These are phyloP conservation scores for Sequoia sempervirens DNA, from an alignment of 75 land plant genomes.

Conservation along the genomic window DNA sequence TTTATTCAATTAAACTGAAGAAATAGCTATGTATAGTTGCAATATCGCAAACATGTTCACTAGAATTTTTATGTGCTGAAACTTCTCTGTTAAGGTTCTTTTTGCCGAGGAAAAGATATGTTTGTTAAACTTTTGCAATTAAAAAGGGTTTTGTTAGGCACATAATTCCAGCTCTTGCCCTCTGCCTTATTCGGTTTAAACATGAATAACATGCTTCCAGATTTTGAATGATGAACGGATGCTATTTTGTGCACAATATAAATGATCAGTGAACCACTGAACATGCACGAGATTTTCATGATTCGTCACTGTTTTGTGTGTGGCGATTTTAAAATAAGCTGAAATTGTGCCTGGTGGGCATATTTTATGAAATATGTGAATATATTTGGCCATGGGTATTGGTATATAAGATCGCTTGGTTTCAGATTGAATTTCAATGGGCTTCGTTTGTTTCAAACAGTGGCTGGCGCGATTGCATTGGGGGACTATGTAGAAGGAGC, in stretches of 20 bases:
- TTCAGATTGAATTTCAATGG: neutral
- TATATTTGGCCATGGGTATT: neutral
- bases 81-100: neutral
- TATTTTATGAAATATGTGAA: too few relatives aligned
- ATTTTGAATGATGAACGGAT: neutral
- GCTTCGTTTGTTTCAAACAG: slow-evolving; percentile 28
- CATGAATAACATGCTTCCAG: neutral
- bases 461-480: slow-evolving; percentile 69
- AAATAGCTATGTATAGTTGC: too few relatives aligned
- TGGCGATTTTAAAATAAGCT: neutral
- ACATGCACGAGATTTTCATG: neutral
- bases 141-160: too few relatives aligned
- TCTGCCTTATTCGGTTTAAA: neutral
- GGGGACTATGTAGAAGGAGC: slow-evolving; percentile 80
- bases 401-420: neutral
- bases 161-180: too few relatives aligned
- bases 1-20: too few relatives aligned
- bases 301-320: neutral
- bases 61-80: too few relatives aligned
- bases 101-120: neutral
- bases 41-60: too few relatives aligned
- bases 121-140: neutral
- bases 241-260: neutral
- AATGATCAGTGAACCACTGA: neutral
- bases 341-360: too few relatives aligned